Evolutionary conservation across 2,329 filamentous ascomycete species (phyloP).

Genomic region (Rhynchosporium secalis): DNA sequence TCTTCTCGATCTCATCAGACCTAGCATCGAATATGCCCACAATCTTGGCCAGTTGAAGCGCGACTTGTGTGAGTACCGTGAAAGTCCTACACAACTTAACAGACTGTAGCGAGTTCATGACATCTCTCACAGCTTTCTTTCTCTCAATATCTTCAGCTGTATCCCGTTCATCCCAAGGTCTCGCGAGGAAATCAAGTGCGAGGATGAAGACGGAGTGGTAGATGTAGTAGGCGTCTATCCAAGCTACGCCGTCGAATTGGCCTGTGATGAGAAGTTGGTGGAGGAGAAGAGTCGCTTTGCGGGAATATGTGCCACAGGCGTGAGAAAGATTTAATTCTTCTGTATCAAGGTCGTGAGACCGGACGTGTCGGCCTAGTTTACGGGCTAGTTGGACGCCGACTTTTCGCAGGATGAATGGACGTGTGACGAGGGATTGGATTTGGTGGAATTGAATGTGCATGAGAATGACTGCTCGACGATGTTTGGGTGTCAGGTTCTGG

Average conservation of each 20-base stretch:
- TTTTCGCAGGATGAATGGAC: conserved; percentile 37
- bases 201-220: conserved; percentile 37
- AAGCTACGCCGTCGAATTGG: conserved; percentile 36
- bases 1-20: conserved; percentile 22
- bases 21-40: conserved; percentile 36
- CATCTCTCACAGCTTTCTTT: conserved; percentile 35
- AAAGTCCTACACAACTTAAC: conserved; percentile 36
- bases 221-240: conserved; percentile 38
- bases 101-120: conserved; percentile 32
- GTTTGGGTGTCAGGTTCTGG: conserved; percentile 25
- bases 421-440: conserved; percentile 34
- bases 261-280: conserved; percentile 31
- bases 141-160: conserved; percentile 33
- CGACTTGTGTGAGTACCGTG: conserved; percentile 35
- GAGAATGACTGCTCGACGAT: conserved; percentile 34
- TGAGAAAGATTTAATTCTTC: conserved; percentile 33
- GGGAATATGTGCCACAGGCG: conserved; percentile 33
- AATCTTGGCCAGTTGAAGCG: conserved; percentile 38
- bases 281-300: conserved; percentile 29
- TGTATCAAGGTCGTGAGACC: conserved; percentile 33
- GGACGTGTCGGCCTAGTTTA: conserved; percentile 33
- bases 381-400: conserved; percentile 35
- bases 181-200: conserved; percentile 37
- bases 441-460: conserved; percentile 38
- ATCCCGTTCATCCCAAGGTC: conserved; percentile 35